phyloP scores from a whole-genome alignment of 306 rosid genomes.

The Begonia masoniana region DNA sequence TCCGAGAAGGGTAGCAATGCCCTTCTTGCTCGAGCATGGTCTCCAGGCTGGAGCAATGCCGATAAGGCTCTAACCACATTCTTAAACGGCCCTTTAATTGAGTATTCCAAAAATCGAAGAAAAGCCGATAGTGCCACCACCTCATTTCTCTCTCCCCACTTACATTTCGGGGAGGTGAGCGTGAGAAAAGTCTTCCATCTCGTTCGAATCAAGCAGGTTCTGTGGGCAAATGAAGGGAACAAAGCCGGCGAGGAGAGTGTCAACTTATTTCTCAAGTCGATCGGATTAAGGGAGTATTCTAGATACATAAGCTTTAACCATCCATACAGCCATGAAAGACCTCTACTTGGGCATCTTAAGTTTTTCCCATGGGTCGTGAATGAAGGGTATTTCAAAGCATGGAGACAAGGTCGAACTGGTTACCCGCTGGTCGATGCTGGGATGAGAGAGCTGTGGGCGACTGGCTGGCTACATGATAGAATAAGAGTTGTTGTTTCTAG shows the following conservation, averaged over 20 bases:
- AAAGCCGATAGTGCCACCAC: conserved; percentile 94
- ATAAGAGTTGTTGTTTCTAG: conserved; percentile 90
- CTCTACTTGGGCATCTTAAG: conserved; percentile 78
- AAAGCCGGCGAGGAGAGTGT: conserved; percentile 81
- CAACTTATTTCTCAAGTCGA: conserved; percentile 72
- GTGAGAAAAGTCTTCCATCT: conserved; percentile 92
- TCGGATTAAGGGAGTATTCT: conserved; percentile 88
- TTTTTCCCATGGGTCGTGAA: conserved; percentile 78
- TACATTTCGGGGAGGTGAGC: conserved; percentile 95
- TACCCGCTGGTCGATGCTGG: conserved; percentile 98
- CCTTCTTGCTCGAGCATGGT: conserved; percentile 96
- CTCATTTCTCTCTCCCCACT: conserved; percentile 87
- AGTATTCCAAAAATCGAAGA: conserved; percentile 72
- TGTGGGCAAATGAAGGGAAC: conserved; percentile 90
- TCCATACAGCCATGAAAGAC: conserved; percentile 72
- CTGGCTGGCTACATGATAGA: conserved; percentile 95
- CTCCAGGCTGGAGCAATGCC: conserved; percentile 99
- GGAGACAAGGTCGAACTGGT: conserved; percentile 98
- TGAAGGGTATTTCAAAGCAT: conserved; percentile 66
- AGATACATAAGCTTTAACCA: conserved; percentile 84
- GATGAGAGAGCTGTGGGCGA: conserved; percentile 97
- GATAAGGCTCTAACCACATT: conserved; percentile 78
- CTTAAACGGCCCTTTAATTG: conserved; percentile 75
- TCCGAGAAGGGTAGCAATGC: conserved; percentile 95
- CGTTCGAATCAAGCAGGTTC: conserved; percentile 84